phyloP scores from a whole-genome alignment of 2,329 filamentous ascomycete genomes.

The Orbilia javanica region DNA sequence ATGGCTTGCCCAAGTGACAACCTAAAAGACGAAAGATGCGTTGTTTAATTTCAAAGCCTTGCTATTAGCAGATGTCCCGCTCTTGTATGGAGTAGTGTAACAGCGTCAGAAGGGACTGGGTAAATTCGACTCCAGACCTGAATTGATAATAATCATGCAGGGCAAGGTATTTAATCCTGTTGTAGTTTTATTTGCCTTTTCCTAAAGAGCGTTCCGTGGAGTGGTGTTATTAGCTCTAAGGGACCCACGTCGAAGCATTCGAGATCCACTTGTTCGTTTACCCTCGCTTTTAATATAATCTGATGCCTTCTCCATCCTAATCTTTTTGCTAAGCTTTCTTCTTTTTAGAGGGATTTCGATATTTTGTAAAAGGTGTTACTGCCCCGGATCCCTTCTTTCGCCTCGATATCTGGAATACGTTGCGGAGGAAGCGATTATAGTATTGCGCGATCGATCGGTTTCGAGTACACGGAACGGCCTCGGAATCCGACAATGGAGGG shows the following conservation, averaged over 20 bases:
- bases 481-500: conserved; percentile 24
- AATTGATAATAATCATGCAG: conserved; percentile 14
- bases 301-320: not conserved
- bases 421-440: conserved; percentile 4
- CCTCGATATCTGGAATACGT: conserved; percentile 20
- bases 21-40: conserved; percentile 38
- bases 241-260: conserved; percentile 18
- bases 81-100: conserved; percentile 19
- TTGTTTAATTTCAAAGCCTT: conserved; percentile 55
- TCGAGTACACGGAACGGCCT: not conserved
- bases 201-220: not conserved
- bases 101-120: conserved; percentile 36
- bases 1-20: conserved; percentile 4
- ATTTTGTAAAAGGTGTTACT: not conserved
- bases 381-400: not conserved
- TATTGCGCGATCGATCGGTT: not conserved
- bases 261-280: conserved; percentile 14
- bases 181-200: not conserved
- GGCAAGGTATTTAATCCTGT: not conserved
- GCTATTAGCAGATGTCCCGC: conserved; percentile 36
- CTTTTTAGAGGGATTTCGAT: not conserved
- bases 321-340: conserved; percentile 9
- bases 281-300: conserved; percentile 20
- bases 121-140: conserved; percentile 49
- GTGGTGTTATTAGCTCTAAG: conserved; percentile 16